Percentiles rank a stretch among this genome's conserved stretches.
These are phyloP conservation scores for Croton laevigatus DNA, from an alignment of 441 rosid species.

Conservation along the genomic window DNA sequence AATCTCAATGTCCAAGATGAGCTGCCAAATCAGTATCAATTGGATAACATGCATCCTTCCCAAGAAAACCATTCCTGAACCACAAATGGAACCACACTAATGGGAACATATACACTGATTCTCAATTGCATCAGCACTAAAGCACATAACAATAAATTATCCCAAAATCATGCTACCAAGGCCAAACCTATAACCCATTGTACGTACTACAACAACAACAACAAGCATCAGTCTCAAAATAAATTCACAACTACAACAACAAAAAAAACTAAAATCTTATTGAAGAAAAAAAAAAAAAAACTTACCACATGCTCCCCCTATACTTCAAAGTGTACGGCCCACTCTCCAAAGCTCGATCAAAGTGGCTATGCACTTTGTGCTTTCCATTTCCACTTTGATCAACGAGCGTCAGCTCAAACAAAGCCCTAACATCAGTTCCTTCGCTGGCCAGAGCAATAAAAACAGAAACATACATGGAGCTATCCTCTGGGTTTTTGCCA, in stretches of 20 bases:
- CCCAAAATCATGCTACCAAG: background rate
- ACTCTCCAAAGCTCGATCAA: conserved; percentile 34
- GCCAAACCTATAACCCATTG: background rate
- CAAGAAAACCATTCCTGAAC: background rate
- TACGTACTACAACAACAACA: background rate
- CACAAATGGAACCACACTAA: background rate
- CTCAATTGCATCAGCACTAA: too few relatives aligned
- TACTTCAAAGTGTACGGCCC: conserved; percentile 80
- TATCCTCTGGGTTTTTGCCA: conserved; percentile 34
- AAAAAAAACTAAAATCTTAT: background rate
- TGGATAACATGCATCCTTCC: background rate
- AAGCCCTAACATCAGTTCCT: conserved; percentile 35
- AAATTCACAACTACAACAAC: background rate
- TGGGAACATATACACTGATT: too few relatives aligned
- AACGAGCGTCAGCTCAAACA: conserved; percentile 33
- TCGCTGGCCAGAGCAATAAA: conserved; percentile 38
- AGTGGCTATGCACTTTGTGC: conserved; percentile 37
- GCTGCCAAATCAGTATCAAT: background rate
- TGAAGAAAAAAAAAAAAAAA: background rate
- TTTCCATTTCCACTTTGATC: conserved; percentile 37
- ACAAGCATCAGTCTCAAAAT: too few relatives aligned
- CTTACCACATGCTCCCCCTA: conserved; percentile 89
- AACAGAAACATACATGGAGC: conserved; percentile 29
- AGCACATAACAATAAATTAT: background rate
- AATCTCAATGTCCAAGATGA: background rate